These are phyloP conservation scores for Moniliella sp. DNA, from an alignment of 1,284 basidiomycete genomes.

Conservation along the genomic window DNA sequence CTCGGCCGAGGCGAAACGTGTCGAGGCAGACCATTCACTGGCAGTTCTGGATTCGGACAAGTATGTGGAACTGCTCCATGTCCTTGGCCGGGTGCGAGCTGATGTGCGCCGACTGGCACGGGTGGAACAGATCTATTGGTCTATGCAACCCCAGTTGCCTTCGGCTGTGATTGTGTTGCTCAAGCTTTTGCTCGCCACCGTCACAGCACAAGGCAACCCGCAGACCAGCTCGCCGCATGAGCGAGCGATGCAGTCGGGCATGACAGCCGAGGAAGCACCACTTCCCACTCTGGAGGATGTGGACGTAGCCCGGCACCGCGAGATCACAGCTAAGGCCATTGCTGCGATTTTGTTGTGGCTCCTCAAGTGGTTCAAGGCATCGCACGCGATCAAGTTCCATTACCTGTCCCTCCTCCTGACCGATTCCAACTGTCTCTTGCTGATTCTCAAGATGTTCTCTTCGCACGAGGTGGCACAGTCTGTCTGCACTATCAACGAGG, in stretches of 20 bases:
- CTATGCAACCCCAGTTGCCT: conserved; percentile 21
- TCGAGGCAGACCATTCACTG: conserved; percentile 18
- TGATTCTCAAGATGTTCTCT: conserved; percentile 94
- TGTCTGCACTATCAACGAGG: conserved; percentile 69
- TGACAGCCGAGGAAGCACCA: conserved; percentile 36
- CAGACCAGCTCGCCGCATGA: conserved; percentile 24
- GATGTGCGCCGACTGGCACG: conserved; percentile 21
- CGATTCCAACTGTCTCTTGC: conserved; percentile 77
- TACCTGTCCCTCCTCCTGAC: conserved; percentile 80
- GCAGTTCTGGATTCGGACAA: conserved; percentile 20
- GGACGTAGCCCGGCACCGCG: conserved; percentile 80
- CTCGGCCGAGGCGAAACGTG: conserved; percentile 10
- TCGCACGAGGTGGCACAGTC: conserved; percentile 67
- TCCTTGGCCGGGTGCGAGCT: conserved; percentile 14
- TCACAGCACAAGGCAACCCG: conserved; percentile 21
- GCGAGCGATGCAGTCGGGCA: conserved; percentile 23
- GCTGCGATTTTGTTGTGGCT: conserved; percentile 75
- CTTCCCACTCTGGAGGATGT: conserved; percentile 75
- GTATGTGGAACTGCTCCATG: conserved; percentile 8
- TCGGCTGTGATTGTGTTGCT: conserved; percentile 28
- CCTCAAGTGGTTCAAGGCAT: conserved; percentile 90
- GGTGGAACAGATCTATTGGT: conserved; percentile 22
- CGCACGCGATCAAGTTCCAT: conserved; percentile 84
- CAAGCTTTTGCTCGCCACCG: conserved; percentile 27
- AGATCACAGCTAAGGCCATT: conserved; percentile 89